A percentile compares a stretch with the other conserved stretches of the same genome.
These are phyloP conservation scores for Isoetes taiwanensis DNA, from an alignment of 75 land plant species.

Conservation along the genomic window DNA sequence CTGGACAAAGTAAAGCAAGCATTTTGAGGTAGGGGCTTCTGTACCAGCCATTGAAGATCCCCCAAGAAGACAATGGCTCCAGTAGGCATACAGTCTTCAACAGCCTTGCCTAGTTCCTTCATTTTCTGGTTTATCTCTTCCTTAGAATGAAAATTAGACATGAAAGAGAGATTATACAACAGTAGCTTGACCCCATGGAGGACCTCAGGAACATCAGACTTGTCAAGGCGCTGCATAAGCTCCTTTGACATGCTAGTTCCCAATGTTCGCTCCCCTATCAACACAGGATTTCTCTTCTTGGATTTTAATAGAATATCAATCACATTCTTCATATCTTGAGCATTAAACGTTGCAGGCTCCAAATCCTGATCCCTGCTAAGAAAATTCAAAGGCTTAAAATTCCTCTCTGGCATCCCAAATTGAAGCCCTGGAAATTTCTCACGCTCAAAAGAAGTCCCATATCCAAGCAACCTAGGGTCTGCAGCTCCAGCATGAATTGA, in stretches of 20 bases:
- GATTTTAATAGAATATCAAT: neutral
- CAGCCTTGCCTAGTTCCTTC: neutral
- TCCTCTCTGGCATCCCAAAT: too few species aligned
- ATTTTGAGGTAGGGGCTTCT: neutral
- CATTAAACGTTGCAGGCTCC: too few species aligned
- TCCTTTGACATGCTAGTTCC: neutral
- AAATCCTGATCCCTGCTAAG: too few species aligned
- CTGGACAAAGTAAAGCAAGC: neutral
- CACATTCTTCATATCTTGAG: neutral
- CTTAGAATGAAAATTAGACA: neutral
- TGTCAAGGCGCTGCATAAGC: neutral
- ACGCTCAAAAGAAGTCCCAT: too few species aligned
- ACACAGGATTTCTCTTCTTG: neutral
- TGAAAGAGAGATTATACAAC: neutral
- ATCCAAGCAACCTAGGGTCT: too few species aligned
- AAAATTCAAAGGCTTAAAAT: too few species aligned
- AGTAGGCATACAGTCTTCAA: neutral
- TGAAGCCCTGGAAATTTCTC: too few species aligned
- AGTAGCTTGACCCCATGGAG: neutral
- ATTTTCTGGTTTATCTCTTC: neutral
- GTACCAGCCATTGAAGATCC: conserved; percentile 1
- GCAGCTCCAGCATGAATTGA: neutral
- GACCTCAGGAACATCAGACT: neutral
- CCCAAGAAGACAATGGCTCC: neutral
- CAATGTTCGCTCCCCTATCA: neutral